Evolutionary conservation across 2,329 filamentous ascomycete species (phyloP), one percentile per base, ranked within the genome.

Genomic region (Fusarium staphyleae): DNA sequence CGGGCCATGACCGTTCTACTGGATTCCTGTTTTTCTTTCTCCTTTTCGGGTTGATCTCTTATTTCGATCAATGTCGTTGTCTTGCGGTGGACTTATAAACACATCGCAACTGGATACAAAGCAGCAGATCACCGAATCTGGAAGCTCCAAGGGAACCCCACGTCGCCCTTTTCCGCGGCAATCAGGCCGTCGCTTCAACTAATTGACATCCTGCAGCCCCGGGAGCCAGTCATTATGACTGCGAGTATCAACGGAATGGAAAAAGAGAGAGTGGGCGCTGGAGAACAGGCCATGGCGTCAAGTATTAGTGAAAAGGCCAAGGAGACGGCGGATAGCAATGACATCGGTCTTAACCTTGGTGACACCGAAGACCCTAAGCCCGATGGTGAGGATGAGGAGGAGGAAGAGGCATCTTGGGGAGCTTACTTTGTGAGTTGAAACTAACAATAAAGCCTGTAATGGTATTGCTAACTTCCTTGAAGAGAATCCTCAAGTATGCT

Each of bases 401-500:
- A 48, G 19, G 35, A 13, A 12, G 57, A 63, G 28, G 60, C 52
- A 18, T 63, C 60, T 1, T 63, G 60, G 60, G 37, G 42, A 12
- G 62, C 60, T 16, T 67, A 67, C 33, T 65, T 66, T 52, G 65
- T 67, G 33, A 52, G 28, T 14, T 2, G 10, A 5, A 12, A 8
- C 3, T 7, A 12, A 6, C 3, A 15, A 36, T 2, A 9, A 7
- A 9, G 15, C 10, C 22, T 43, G 10, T 2, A 4, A 5, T 2
- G 18, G 13, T 9, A 0, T 22, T 10, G 33, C 56, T 67, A 24
- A 67, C 44, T n/a, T 8, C n/a, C 2, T 7, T 19, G 12, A 29
- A 72, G 70, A 65, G 70, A 50, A 72, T 74, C 19, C 68, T 74
- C 29, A 57, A 57, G 19, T 69, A 67, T 55, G 72, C 64, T 24